phyloP scores from a whole-genome alignment of 2,329 filamentous ascomycete species.

The Colletotrichum phormii region DNA sequence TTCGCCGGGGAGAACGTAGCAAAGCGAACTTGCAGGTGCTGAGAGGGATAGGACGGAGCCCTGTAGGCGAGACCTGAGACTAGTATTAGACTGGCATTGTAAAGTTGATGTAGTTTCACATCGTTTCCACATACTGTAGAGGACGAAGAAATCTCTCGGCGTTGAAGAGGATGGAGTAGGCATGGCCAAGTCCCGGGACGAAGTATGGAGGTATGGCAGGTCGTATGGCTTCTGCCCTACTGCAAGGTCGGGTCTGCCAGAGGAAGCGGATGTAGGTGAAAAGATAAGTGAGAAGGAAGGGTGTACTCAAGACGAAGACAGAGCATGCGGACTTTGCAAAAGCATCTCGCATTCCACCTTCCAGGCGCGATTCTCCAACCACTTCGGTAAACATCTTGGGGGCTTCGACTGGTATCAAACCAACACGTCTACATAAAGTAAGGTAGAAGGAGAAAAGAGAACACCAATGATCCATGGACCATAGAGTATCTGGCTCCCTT shows the following conservation, averaged over 20 bases:
- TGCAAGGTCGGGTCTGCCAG: neutral
- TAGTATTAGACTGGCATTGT: neutral
- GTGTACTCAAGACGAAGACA: neutral
- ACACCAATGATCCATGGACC: neutral
- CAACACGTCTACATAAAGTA: too few relatives aligned
- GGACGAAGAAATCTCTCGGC: constrained; percentile 8
- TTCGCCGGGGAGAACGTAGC: constrained; percentile 26
- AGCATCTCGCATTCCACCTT: neutral
- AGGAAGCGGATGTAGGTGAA: neutral
- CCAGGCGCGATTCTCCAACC: too few relatives aligned
- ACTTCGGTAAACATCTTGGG: neutral
- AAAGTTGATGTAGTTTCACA: neutral
- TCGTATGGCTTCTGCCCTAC: neutral
- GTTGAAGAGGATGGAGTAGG: constrained; percentile 3
- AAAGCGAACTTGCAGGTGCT: neutral
- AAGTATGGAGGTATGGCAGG: neutral
- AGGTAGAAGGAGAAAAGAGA: neutral
- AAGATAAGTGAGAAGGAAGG: constrained; percentile 2
- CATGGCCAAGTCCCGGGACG: neutral
- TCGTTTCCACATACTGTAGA: neutral
- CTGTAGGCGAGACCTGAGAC: neutral
- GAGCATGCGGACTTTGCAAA: too few relatives aligned
- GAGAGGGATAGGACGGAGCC: neutral
- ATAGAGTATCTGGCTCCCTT: neutral
- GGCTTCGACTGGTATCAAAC: fast-evolving